Conservation (phyloP, 2,329 filamentous ascomycete species). For the Xylaria hypoxylon region DNA sequence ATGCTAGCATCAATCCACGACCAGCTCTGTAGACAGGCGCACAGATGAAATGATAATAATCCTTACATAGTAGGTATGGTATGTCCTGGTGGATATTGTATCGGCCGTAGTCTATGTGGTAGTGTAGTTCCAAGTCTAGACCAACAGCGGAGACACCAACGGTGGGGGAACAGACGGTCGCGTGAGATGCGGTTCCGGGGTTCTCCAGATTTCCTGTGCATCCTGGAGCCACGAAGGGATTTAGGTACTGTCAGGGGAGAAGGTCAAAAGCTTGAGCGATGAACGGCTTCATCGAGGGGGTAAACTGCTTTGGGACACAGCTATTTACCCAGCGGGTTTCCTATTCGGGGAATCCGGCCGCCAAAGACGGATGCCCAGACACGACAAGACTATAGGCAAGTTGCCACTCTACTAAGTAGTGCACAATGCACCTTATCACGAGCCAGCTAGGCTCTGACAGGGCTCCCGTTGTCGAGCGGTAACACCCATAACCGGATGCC, state of each 20-base stretch:
- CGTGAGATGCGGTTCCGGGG: constrained; percentile 33
- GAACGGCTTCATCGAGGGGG: constrained; percentile 22
- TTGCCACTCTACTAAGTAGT: constrained; percentile 16
- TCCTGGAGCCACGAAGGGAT: constrained; percentile 6
- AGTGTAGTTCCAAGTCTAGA: constrained; percentile 31
- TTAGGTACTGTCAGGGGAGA: too few relatives aligned
- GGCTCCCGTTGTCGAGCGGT: constrained; percentile 8
- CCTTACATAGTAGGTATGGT: background rate
- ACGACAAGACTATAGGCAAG: constrained; percentile 8
- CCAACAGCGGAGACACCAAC: constrained; percentile 18
- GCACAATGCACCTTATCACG: constrained; percentile 14
- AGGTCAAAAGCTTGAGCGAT: constrained; percentile 24
- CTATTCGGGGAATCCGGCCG: constrained; percentile 32
- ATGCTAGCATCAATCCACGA: constrained; percentile 24
- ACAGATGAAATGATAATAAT: background rate
- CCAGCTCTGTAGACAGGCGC: background rate
- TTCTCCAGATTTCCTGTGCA: constrained; percentile 37
- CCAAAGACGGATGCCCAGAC: constrained; percentile 7
- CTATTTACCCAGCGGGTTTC: constrained; percentile 37
- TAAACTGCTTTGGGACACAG: constrained; percentile 7
- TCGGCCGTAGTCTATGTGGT: background rate
- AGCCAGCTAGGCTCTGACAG: constrained; percentile 16
- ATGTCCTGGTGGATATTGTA: too few relatives aligned
- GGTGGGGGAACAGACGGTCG: constrained; percentile 28
- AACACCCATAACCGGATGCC: constrained; percentile 22